phyloP scores from a whole-genome alignment of 1,284 basidiomycete genomes.

The Apiotrichum sp. region DNA sequence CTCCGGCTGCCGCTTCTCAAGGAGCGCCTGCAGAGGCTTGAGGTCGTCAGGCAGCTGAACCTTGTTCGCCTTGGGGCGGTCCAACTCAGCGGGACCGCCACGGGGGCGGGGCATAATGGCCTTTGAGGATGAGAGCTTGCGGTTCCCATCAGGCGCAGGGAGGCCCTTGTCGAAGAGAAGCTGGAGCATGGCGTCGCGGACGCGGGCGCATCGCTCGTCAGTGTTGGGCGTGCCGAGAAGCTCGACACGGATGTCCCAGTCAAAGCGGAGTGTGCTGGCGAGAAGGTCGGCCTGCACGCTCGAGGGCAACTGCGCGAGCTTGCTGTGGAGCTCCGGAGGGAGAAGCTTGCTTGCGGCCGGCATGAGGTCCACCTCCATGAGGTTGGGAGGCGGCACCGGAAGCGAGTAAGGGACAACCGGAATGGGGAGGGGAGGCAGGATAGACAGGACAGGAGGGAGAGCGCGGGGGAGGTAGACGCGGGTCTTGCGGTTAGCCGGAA shows the following conservation, averaged over 20 bases:
- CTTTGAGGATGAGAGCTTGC: constrained; percentile 4
- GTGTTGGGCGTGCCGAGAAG: constrained; percentile 31
- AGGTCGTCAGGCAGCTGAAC: constrained; percentile 34
- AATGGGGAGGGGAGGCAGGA: constrained; percentile 34
- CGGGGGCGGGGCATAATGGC: constrained; percentile 7
- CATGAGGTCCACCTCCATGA: constrained; percentile 22
- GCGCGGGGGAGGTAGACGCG: constrained; percentile 37
- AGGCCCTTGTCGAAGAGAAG: constrained; percentile 23
- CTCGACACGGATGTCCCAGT: constrained; percentile 36
- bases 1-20: constrained; percentile 20
- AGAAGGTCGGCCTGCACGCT: constrained; percentile 36
- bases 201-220: constrained; percentile 24
- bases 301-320: constrained; percentile 28
- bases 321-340: constrained; percentile 31
- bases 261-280: constrained; percentile 30
- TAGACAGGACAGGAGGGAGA: constrained; percentile 37
- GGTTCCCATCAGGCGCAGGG: constrained; percentile 10
- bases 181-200: constrained; percentile 25
- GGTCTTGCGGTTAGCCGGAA: constrained; percentile 10
- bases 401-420: constrained; percentile 32
- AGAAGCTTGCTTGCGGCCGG: constrained; percentile 29
- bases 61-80: constrained; percentile 1
- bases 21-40: constrained; percentile 23
- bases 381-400: constrained; percentile 22
- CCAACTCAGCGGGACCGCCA: neutral